Conservation (phyloP, 177 flowering plant genomes). For the Vitis hybrid region DNA sequence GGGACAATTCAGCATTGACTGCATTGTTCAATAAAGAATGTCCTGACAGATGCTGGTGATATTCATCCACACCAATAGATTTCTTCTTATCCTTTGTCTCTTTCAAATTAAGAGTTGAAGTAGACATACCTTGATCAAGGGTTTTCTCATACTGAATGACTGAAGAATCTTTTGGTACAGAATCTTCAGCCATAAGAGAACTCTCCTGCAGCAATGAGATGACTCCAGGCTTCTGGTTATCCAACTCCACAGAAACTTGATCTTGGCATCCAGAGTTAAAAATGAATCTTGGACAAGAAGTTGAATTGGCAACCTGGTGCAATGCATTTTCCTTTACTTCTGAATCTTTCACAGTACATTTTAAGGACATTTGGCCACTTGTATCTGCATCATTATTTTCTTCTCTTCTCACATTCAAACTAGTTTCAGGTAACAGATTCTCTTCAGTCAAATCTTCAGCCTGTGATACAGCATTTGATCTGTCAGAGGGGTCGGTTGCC, state of each 20-base stretch:
- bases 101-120: conserved; percentile 24
- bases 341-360: conserved; percentile 12
- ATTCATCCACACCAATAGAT: conserved; percentile 18
- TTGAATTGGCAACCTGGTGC: conserved; percentile 10
- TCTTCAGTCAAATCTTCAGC: conserved; percentile 8
- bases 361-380: conserved; percentile 7
- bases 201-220: conserved; percentile 27
- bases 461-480: not conserved
- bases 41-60: conserved; percentile 16
- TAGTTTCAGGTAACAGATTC: conserved; percentile 8
- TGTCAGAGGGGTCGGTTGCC: no score
- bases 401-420: conserved; percentile 5
- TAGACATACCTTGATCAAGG: conserved; percentile 7
- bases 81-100: conserved; percentile 17
- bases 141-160: conserved; percentile 15
- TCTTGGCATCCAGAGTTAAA: conserved; percentile 15
- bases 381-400: conserved; percentile 9
- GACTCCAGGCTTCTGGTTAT: conserved; percentile 12
- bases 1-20: conserved; percentile 29
- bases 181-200: conserved; percentile 14
- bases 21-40: conserved; percentile 14
- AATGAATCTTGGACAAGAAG: conserved; percentile 21
- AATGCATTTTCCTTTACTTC: conserved; percentile 7
- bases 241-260: conserved; percentile 17
- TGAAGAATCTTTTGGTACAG: conserved; percentile 20